Evolutionary conservation across 2,329 filamentous ascomycete species (phyloP), one percentile per base, ranked within the genome.

Genomic region (Fusarium chuoi): DNA sequence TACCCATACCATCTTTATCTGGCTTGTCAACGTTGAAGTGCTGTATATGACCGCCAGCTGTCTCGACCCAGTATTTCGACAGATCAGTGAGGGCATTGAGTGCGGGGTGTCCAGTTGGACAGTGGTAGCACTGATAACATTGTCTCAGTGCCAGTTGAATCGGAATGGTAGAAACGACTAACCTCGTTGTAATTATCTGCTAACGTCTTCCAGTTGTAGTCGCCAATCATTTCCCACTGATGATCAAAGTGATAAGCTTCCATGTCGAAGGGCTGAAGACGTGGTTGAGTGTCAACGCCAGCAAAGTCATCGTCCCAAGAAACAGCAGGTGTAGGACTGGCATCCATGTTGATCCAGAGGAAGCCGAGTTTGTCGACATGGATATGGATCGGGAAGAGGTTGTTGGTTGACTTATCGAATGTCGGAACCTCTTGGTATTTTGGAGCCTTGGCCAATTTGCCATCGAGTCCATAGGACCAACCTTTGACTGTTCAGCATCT

Each of bases 181-280:
- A 70, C 60, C 8, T 73, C 89, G 73, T 91, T 91, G 82, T 90
- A 91, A 80, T 91, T 90, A 75, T 91, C 89, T 9, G 85, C 85
- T 15, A 89, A 79, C 15, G 86, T 86, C 80, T 90, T 90, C 88
- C 88, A 90, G 79, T 90, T 89, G 75, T 86, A 88, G 26, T 85
- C 83, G 0, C 85, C 86, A 36, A 87, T 83, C 84, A 88, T 86
- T 59, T 87, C 84, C 86, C 87, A 90, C 22, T 80, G 79, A 75
- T 90, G 87, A 71, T 90, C 87, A 68, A 89, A 90, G n/a, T 81
- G 76, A 76, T 89, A 91, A 41, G 88, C 80, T 1, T 39, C 48
- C 11, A 85, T 87, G 68, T 87, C 79, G 76, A 85, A 86, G 26
- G 81, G 75, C 30, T 81, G 73, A 65, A 86, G 84, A 7, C 85